Conservation (phyloP, 2,329 filamentous ascomycete genomes). For the Diaporthe vaccinii region DNA sequence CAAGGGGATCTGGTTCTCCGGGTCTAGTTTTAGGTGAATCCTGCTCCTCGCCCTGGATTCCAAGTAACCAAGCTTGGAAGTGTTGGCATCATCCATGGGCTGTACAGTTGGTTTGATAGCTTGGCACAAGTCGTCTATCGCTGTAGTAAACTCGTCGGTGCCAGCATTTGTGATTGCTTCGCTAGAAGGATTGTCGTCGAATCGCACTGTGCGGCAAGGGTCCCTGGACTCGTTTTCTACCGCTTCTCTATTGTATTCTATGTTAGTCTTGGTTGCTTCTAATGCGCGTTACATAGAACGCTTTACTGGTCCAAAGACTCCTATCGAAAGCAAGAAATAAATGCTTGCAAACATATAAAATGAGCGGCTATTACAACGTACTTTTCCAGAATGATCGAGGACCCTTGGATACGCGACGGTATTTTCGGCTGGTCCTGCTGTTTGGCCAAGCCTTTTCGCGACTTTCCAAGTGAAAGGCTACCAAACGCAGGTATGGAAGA, state of each 20-base stretch:
- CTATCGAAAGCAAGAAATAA: fast-evolving
- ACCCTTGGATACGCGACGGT: background rate
- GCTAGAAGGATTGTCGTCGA: too few relatives aligned
- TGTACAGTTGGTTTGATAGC: background rate
- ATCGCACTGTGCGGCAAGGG: too few relatives aligned
- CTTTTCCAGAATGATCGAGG: background rate
- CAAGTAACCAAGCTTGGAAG: background rate
- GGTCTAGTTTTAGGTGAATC: background rate
- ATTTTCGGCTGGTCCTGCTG: background rate
- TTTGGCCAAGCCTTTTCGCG: background rate
- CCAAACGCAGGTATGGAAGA: background rate
- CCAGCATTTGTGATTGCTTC: too few relatives aligned
- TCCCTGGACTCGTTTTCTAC: fast-evolving
- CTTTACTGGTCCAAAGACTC: too few relatives aligned
- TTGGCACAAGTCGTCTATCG: background rate
- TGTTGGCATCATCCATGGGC: too few relatives aligned
- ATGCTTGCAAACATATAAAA: too few relatives aligned
- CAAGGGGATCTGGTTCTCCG: background rate
- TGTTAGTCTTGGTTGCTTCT: too few relatives aligned
- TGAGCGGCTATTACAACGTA: background rate
- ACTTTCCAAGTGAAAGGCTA: background rate
- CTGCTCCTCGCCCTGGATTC: background rate
- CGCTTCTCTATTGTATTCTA: too few relatives aligned
- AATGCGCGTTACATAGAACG: too few relatives aligned
- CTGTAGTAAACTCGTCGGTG: background rate